Base-by-base conservation (phyloP, 768 basidiomycete genomes). In the Naganishia onofrii region DNA sequence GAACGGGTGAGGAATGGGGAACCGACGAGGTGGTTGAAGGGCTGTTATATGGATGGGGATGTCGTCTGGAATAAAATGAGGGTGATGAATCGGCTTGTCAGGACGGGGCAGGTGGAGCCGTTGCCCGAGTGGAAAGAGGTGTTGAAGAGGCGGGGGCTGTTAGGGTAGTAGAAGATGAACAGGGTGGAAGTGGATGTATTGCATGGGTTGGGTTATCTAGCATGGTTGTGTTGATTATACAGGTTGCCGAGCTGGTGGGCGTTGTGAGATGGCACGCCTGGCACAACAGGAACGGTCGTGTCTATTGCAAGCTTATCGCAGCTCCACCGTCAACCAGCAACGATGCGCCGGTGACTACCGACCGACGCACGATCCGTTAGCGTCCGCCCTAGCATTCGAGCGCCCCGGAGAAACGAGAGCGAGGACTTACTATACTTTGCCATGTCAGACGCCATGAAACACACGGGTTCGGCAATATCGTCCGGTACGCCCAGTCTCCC, bases 11-110 rank as follows among this genome's bases (percentile, higher is more conserved):
- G 65, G 80, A 77, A 19, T n/a, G 79, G 74, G 21, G 83, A 85
- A 31, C 86, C 85, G 38, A 85, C 85, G 68, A 81, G 94, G 65
- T 96, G 94, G 94, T 82, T 97, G 66, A 96, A 96, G 81, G 94
- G 95, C 0, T 83, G 84, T 72, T 85, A 85, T 70, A 73, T 84
- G 31, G 84, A 84, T 68, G 83, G 82, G 1, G 84, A 84, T 65
- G 72, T 91, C 85, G 78, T 95, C 86, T 83, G 80, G 81, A 83
- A 84, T 68, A 74, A 73, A 71, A 72, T 79, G 68, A 68, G 72
- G 60, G 60, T 63, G 60, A 42, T 63, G 60, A 63, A 63, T 44
- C 60, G 60, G 2, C 60, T n/a, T 7, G 60, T 63, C 26, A 42
- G 60, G 60, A 63, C 38, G 38, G 60, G 60, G 0, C 42, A 63